Base-by-base conservation (phyloP, 768 basidiomycete species). In the Leccinum ochraceum region DNA sequence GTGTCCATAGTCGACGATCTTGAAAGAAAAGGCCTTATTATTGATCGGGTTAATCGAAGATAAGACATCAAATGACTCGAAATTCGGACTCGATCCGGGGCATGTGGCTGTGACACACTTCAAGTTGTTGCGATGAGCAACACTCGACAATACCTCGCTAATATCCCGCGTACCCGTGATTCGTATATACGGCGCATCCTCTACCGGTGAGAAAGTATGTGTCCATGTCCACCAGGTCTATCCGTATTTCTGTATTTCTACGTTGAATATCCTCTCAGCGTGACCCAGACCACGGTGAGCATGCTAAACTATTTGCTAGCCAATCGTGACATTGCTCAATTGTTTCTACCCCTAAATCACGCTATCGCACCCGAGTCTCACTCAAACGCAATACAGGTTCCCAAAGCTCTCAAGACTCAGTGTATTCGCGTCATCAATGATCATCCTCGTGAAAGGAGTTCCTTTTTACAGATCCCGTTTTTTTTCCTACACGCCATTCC, bases 401-500 rank as follows among this genome's bases (percentile, higher is more conserved):
- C 1, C 74, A 76, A 6, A 24, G 3, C 24, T 24, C 24, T 24
- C 24, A 24, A 24, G 24, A 24, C 24, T 24, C 24, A 24, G 24
- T 24, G 81, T 69, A 79, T 92, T 60, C 89, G 92, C 14, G 87
- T 87, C 24, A 24, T 24, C 22, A 24, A 24, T 24, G 22, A 82
- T 97, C 44, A 71, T 92, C 50, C 80, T 95, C 53, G 92, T 95
- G 63, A 30, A 30, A 30, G 96, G 94, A 17, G 78, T 94, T n/a
- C 88, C 90, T 69, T 97, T 98, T 75, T 98, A 98, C 74, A 95
- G 96, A 9, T 98, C 94, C 72, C 89, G 94, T 71, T 79, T 89
- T 24, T 24, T 24, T 10, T 84, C 86, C 26, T 90, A 94, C 67
- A 80, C 82, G 6, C 94, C 93, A 6, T 99, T 92, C 77, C 84